phyloP scores from a whole-genome alignment of 2,329 filamentous ascomycete genomes.

The Colletotrichum endophyticum region DNA sequence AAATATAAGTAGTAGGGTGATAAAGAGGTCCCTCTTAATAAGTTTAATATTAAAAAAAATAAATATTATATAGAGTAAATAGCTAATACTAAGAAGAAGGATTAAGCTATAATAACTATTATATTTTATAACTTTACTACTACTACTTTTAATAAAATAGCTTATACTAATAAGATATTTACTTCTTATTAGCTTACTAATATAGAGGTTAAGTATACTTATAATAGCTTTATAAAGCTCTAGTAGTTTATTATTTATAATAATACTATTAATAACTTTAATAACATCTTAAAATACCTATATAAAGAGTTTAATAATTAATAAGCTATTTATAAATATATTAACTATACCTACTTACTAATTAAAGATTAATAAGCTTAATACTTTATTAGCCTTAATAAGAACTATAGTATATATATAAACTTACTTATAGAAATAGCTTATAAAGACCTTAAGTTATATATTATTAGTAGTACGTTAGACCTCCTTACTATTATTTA shows the following conservation, averaged over 20 bases:
- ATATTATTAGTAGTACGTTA: no score
- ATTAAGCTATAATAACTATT: neutral
- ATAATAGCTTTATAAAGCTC: neutral
- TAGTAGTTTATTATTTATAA: neutral
- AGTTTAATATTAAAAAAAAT: neutral
- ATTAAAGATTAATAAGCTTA: neutral
- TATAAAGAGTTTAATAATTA: neutral
- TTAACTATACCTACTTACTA: neutral
- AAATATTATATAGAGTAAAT: neutral
- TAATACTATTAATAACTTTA: neutral
- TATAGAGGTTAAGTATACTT: neutral
- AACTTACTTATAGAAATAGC: no score
- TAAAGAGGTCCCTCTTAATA: neutral
- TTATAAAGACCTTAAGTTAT: no score
- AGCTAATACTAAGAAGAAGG: neutral
- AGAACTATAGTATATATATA: no score
- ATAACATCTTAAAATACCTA: neutral
- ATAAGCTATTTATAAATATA: neutral
- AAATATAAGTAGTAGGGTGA: neutral
- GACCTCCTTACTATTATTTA: no score
- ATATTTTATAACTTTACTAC: neutral
- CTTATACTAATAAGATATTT: neutral
- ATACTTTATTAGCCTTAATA: no score
- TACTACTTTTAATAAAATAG: neutral
- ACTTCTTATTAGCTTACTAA: neutral